phyloP scores from a whole-genome alignment of 176 grass and related monocot species.

The Phoenix dactylifera region DNA sequence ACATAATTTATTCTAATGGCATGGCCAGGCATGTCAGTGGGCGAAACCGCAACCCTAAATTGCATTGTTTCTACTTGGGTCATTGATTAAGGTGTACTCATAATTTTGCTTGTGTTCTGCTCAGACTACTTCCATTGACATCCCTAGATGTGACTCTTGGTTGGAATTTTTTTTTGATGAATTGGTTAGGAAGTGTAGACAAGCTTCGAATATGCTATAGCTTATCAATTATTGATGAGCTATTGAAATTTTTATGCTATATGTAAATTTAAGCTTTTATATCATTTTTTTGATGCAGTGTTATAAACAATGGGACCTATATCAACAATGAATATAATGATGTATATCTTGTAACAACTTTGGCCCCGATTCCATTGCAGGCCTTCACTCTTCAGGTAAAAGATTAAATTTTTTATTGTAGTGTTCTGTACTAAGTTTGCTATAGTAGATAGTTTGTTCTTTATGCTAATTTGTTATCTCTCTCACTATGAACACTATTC shows the following conservation, averaged over 20 bases:
- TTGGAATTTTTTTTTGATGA: no score
- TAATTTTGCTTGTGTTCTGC: no score
- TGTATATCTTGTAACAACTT: constrained; percentile 90
- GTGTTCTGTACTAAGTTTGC: background rate
- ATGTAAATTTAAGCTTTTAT: background rate
- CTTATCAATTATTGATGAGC: background rate
- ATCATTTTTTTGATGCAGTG: constrained; percentile 41
- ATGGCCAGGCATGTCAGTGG: no score
- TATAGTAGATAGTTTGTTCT: background rate
- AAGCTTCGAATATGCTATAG: no score
- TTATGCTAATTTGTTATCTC: background rate
- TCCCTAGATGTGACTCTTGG: no score
- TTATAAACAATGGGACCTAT: constrained; percentile 61
- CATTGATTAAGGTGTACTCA: no score
- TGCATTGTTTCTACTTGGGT: no score
- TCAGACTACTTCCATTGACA: no score
- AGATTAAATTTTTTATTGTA: constrained; percentile 3
- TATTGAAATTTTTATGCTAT: background rate
- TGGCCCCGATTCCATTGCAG: constrained; percentile 74
- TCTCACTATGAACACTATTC: no score
- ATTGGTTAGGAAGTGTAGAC: no score
- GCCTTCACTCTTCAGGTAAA: constrained; percentile 84
- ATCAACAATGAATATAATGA: constrained; percentile 86
- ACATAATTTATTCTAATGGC: no score
- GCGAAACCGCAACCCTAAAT: no score